Percentiles rank a stretch among this genome's conserved stretches.
These are phyloP conservation scores for Delphinella strobiligena DNA, from an alignment of 2,329 filamentous ascomycete genomes.

Conservation along the genomic window DNA sequence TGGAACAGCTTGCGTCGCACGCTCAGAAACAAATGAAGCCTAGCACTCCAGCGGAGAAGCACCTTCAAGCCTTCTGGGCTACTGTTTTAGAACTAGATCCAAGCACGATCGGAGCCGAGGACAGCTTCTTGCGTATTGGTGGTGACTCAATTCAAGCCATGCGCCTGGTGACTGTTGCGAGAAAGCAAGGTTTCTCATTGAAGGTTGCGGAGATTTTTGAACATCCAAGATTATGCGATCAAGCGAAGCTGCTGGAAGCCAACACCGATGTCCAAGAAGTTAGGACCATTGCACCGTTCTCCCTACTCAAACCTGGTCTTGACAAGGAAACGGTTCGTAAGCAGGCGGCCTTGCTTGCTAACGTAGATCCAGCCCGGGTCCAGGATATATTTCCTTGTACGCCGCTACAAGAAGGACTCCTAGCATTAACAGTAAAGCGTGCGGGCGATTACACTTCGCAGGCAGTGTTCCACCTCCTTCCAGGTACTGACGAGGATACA, in stretches of 20 bases:
- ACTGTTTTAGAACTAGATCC: conserved; percentile 4
- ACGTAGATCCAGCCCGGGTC: conserved; percentile 15
- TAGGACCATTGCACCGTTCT: conserved; percentile 20
- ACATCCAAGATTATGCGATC: conserved; percentile 30
- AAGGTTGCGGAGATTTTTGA: conserved; percentile 33
- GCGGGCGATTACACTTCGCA: conserved; percentile 27
- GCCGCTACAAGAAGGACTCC: conserved; percentile 28
- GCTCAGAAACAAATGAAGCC: background rate
- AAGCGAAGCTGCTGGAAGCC: conserved; percentile 27
- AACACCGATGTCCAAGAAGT: conserved; percentile 17
- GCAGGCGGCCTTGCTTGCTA: conserved; percentile 27
- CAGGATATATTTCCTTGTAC: conserved; percentile 32
- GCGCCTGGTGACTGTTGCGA: conserved; percentile 28
- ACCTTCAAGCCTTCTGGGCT: conserved; percentile 4
- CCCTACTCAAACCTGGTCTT: conserved; percentile 15
- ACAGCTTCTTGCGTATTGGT: conserved; percentile 34
- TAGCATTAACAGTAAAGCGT: conserved; percentile 24
- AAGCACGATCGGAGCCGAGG: conserved; percentile 22
- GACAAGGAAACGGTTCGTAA: conserved; percentile 14
- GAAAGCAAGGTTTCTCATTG: conserved; percentile 23
- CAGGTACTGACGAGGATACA: conserved; percentile 18
- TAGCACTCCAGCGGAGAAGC: conserved; percentile 8
- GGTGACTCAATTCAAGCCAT: conserved; percentile 36
- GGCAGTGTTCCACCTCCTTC: conserved; percentile 20
- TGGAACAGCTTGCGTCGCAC: background rate